Evolutionary conservation across 805 yeast species (phyloP).

Genomic region (Starmera amethionina): DNA sequence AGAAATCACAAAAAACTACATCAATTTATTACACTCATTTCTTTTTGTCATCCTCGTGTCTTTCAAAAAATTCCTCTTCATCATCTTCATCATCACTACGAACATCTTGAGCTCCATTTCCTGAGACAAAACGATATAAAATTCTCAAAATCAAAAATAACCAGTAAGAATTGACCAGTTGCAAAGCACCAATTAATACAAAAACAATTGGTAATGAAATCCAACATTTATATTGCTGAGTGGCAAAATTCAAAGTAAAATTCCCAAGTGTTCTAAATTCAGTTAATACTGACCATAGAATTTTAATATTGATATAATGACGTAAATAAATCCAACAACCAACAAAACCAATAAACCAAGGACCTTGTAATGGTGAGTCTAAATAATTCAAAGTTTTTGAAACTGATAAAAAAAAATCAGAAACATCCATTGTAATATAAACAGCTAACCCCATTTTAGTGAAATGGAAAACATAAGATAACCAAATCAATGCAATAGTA

Average conservation of each 20-base stretch:
- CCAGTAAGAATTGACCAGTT: constrained; percentile 85
- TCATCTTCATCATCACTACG: constrained; percentile 82
- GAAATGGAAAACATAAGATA: constrained; percentile 88
- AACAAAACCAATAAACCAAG: constrained; percentile 62
- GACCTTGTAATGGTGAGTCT: constrained; percentile 52
- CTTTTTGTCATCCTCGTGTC: too few species aligned
- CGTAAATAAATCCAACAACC: constrained; percentile 79
- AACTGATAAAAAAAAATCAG: constrained; percentile 77
- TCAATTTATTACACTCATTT: too few species aligned
- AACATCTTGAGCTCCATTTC: constrained; percentile 63
- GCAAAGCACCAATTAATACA: constrained; percentile 65
- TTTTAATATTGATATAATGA: constrained; percentile 72
- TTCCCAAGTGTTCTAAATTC: constrained; percentile 84
- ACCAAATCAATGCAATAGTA: constrained; percentile 78
- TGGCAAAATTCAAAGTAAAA: constrained; percentile 68
- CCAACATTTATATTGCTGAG: constrained; percentile 95
- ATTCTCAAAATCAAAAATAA: constrained; percentile 72
- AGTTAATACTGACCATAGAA: constrained; percentile 77
- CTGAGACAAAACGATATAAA: constrained; percentile 50
- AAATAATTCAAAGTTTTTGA: constrained; percentile 86
- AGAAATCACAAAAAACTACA: too few species aligned
- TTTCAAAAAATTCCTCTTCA: constrained; percentile 19
- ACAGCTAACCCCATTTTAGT: constrained; percentile 91
- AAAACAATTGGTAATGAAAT: constrained; percentile 90
- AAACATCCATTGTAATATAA: constrained; percentile 91